phyloP scores from a whole-genome alignment of 768 basidiomycete genomes.

The Agaricus blazei region DNA sequence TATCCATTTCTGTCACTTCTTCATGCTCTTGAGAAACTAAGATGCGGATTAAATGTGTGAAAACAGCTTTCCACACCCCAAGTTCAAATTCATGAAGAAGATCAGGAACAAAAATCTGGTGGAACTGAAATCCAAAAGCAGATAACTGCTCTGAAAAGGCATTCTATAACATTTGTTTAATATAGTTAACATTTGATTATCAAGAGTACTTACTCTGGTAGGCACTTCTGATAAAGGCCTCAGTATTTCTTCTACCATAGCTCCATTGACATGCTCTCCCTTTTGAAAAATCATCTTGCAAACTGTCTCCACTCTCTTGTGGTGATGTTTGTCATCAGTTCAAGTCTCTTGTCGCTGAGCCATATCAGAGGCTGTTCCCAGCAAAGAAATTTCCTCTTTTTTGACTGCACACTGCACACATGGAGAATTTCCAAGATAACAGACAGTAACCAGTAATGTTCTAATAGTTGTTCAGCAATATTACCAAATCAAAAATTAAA shows the following conservation, averaged over 20 bases:
- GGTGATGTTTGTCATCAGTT: not conserved
- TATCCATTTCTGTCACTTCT: constrained; percentile 14
- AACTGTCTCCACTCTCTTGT: not conserved
- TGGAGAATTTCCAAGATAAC: constrained; percentile 14
- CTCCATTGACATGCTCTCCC: not conserved
- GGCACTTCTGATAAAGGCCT: not conserved
- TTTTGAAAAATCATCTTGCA: not conserved
- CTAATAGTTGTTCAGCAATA: constrained; percentile 6
- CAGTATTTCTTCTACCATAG: not conserved
- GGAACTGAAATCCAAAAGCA: constrained; percentile 20
- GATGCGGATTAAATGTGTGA: constrained; percentile 29
- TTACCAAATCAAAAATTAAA: too few species aligned
- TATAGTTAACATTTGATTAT: not conserved
- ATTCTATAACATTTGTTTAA: constrained; percentile 18
- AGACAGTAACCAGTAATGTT: constrained; percentile 21
- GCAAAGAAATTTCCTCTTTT: not conserved
- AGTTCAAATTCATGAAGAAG: constrained; percentile 36
- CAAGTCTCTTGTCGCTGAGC: not conserved
- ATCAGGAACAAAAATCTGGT: constrained; percentile 26
- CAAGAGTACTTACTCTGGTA: not conserved
- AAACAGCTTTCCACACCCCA: constrained; percentile 31
- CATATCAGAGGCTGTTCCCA: constrained; percentile 9
- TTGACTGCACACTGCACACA: constrained; percentile 16
- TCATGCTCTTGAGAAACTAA: constrained; percentile 17
- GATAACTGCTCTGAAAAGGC: constrained; percentile 21